A percentile compares a stretch with the other conserved stretches of the same genome.
These are phyloP conservation scores for Phylloporus sp. DNA, from an alignment of 768 basidiomycete genomes.

Conservation along the genomic window DNA sequence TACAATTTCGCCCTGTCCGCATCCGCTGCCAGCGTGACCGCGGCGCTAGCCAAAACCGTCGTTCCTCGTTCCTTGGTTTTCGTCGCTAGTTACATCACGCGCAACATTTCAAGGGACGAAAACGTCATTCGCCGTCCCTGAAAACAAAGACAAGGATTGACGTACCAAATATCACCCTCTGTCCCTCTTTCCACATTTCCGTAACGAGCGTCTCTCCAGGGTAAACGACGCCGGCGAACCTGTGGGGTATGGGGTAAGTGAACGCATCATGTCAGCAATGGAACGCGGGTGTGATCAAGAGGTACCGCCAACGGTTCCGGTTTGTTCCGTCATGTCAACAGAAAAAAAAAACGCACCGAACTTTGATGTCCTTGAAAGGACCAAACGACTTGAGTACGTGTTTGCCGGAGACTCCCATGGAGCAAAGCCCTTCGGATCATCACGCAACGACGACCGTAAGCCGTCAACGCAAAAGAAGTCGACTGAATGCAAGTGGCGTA, in stretches of 20 bases:
- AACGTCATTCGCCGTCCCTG: too few species aligned
- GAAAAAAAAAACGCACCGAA: too few species aligned
- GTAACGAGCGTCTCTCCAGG: slow-evolving; percentile 95
- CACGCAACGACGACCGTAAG: not conserved
- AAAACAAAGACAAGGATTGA: too few species aligned
- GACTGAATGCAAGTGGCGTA: slow-evolving; percentile 9
- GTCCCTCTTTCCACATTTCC: slow-evolving; percentile 96
- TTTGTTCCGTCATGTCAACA: slow-evolving; percentile 3
- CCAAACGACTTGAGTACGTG: slow-evolving; percentile 88
- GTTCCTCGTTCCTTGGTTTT: slow-evolving; percentile 85
- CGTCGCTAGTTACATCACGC: slow-evolving; percentile 45
- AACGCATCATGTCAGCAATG: too few species aligned
- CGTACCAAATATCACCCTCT: slow-evolving; percentile 88
- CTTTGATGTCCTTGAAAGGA: slow-evolving; percentile 88
- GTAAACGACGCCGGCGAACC: slow-evolving; percentile 87
- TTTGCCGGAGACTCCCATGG: slow-evolving; percentile 89
- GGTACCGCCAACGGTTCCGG: not conserved
- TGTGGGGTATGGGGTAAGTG: slow-evolving; percentile 20
- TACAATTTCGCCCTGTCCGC: slow-evolving; percentile 59
- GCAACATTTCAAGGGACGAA: too few species aligned
- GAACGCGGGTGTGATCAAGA: not conserved
- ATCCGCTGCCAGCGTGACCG: slow-evolving; percentile 59
- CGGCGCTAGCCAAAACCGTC: slow-evolving; percentile 71
- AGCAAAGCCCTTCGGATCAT: slow-evolving; percentile 61
- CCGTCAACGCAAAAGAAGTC: not conserved